Conservation (phyloP, 805 yeast genomes). For the Isabelozyma heimii region DNA sequence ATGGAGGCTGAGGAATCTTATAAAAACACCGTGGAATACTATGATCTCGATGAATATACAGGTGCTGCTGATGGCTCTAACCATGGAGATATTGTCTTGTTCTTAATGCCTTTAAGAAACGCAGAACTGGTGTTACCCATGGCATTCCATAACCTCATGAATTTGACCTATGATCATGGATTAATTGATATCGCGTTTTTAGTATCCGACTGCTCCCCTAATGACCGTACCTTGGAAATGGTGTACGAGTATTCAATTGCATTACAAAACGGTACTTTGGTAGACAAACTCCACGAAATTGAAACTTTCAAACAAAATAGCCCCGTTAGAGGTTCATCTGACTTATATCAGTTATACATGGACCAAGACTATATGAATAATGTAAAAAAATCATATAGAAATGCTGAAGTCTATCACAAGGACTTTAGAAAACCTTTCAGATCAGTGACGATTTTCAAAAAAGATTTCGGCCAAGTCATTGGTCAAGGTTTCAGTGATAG, state of each 20-base stretch:
- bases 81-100: constrained; percentile 60
- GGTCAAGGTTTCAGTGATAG: constrained; percentile 85
- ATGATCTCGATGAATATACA: constrained; percentile 56
- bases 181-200: constrained; percentile 77
- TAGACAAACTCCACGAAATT: constrained; percentile 43
- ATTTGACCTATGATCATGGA: constrained; percentile 78
- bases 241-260: constrained; percentile 63
- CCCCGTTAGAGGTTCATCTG: constrained; percentile 52
- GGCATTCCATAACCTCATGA: constrained; percentile 84
- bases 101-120: constrained; percentile 75
- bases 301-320: constrained; percentile 29
- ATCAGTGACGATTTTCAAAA: constrained; percentile 73
- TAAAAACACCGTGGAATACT: constrained; percentile 52
- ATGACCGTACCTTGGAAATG: constrained; percentile 63
- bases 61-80: constrained; percentile 51
- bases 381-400: constrained; percentile 57
- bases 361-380: constrained; percentile 55
- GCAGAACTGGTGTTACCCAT: constrained; percentile 75
- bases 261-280: constrained; percentile 68
- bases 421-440: constrained; percentile 70
- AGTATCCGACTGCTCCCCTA: constrained; percentile 75
- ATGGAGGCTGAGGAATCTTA: constrained; percentile 31
- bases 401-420: constrained; percentile 56
- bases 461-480: constrained; percentile 79
- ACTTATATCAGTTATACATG: constrained; percentile 70